Conservation (phyloP, 2,329 filamentous ascomycete genomes). For the Trichoderma sp. region DNA sequence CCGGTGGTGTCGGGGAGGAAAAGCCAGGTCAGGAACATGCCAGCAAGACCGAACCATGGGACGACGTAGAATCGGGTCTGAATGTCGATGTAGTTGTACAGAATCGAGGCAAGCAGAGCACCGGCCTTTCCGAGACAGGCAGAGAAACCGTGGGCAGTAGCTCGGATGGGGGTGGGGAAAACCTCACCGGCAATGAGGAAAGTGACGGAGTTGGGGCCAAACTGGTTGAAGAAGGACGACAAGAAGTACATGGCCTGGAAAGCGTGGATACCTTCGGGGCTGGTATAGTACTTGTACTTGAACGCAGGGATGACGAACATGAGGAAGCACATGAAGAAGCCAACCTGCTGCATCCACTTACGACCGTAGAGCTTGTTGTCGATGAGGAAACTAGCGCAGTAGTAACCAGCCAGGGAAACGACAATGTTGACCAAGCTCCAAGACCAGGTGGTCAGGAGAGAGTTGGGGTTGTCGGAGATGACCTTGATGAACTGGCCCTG, state of each 20-base stretch:
- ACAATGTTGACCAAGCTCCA: slow-evolving; percentile 92
- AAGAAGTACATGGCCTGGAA: slow-evolving; percentile 99
- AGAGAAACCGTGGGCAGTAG: slow-evolving; percentile 92
- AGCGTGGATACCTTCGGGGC: slow-evolving; percentile 65
- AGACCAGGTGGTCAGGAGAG: slow-evolving; percentile 81
- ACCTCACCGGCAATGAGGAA: slow-evolving; percentile 96
- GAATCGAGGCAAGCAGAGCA: slow-evolving; percentile 77
- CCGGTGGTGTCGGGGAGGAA: slow-evolving; percentile 97
- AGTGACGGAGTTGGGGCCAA: slow-evolving; percentile 92
- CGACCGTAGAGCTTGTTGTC: slow-evolving; percentile 96
- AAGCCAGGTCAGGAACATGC: slow-evolving; percentile 75
- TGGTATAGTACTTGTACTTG: slow-evolving; percentile 79
- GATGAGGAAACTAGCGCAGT: slow-evolving; percentile 81
- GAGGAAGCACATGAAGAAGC: slow-evolving; percentile 90
- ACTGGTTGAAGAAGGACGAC: slow-evolving; percentile 98
- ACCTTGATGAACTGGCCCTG: slow-evolving; percentile 85
- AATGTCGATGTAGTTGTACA: slow-evolving; percentile 92
- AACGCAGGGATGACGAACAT: slow-evolving; percentile 91
- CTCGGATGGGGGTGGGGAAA: slow-evolving; percentile 91
- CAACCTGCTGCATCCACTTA: slow-evolving; percentile 93
- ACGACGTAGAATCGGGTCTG: slow-evolving; percentile 87
- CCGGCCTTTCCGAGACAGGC: slow-evolving; percentile 87
- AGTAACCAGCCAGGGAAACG: slow-evolving; percentile 84
- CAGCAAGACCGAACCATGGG: slow-evolving; percentile 89
- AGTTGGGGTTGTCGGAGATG: slow-evolving; percentile 64